phyloP scores from a whole-genome alignment of 192 early-diverging fungal genomes.

The Diversispora eburnea region DNA sequence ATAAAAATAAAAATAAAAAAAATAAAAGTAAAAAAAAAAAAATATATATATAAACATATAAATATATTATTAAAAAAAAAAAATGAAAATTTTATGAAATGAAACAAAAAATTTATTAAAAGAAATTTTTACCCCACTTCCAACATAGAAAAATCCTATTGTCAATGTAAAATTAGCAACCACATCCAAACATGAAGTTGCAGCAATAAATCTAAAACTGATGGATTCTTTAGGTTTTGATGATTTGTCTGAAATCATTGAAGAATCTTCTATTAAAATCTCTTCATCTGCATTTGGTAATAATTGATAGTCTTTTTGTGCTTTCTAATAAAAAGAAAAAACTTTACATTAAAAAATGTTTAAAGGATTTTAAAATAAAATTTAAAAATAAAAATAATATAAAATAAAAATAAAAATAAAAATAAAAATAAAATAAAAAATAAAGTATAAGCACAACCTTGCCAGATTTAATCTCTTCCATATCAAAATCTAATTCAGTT shows the following conservation, averaged over 20 bases:
- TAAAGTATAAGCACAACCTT: too few relatives aligned
- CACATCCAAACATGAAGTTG: slow-evolving; percentile 46
- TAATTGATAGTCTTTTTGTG: slow-evolving; percentile 14
- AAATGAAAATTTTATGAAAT: too few relatives aligned
- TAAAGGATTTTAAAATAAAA: neutral
- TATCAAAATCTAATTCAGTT: neutral
- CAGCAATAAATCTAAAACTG: slow-evolving; percentile 32
- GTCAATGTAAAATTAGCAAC: slow-evolving; percentile 54
- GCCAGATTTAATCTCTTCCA: neutral
- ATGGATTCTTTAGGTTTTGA: slow-evolving; percentile 34
- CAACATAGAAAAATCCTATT: slow-evolving; percentile 54
- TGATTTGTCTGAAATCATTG: neutral
- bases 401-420: too few relatives aligned
- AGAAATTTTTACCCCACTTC: slow-evolving; percentile 50
- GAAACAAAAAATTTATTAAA: neutral
- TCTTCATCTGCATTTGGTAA: slow-evolving; percentile 25
- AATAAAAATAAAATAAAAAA: too few relatives aligned
- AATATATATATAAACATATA: too few relatives aligned
- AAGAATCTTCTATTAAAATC: neutral
- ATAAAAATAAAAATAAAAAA: slow-evolving; percentile 1
- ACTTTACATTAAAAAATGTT: neutral
- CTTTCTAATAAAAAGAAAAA: neutral
- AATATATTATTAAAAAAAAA: neutral
- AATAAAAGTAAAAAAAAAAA: slow-evolving; percentile 18
- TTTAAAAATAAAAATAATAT: too few relatives aligned